Evolutionary conservation across 1,284 basidiomycete species (phyloP).

Genomic region (Rhizoctonia solani): DNA sequence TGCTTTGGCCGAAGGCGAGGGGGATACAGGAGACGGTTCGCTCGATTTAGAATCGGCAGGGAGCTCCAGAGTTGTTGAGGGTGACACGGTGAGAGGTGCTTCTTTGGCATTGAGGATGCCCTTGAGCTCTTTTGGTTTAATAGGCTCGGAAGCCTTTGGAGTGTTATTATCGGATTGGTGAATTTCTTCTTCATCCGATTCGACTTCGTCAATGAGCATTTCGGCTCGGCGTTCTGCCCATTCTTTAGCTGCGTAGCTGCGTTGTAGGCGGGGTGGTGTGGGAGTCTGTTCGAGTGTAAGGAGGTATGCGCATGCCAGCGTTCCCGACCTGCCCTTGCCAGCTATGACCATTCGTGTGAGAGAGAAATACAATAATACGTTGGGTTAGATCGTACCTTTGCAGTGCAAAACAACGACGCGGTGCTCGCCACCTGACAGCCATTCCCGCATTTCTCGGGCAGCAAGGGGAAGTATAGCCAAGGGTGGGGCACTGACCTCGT

Average conservation of each 20-base stretch:
- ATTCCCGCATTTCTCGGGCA: constrained; percentile 77
- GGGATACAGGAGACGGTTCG: not conserved
- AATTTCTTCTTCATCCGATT: constrained; percentile 37
- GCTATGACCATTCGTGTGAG: constrained; percentile 49
- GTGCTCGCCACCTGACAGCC: constrained; percentile 69
- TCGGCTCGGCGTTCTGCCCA: constrained; percentile 57
- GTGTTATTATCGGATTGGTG: not conserved
- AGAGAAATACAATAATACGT: not conserved
- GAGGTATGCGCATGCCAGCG: constrained; percentile 77
- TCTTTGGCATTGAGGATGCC: constrained; percentile 18
- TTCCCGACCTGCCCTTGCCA: constrained; percentile 81
- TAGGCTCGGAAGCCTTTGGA: constrained; percentile 3
- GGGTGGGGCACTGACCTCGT: constrained; percentile 67
- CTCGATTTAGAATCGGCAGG: not conserved
- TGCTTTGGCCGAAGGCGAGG: not conserved
- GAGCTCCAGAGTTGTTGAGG: constrained; percentile 7
- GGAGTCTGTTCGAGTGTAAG: constrained; percentile 60
- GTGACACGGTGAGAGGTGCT: constrained; percentile 4
- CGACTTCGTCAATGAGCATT: constrained; percentile 50
- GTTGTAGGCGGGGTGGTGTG: constrained; percentile 54
- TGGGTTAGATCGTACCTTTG: constrained; percentile 60
- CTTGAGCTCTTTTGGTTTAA: not conserved
- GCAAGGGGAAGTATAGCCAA: constrained; percentile 77
- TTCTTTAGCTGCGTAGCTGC: constrained; percentile 55
- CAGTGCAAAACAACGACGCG: constrained; percentile 85